Conservation (phyloP, 345 rosid species). For the Raphanus sativus region DNA sequence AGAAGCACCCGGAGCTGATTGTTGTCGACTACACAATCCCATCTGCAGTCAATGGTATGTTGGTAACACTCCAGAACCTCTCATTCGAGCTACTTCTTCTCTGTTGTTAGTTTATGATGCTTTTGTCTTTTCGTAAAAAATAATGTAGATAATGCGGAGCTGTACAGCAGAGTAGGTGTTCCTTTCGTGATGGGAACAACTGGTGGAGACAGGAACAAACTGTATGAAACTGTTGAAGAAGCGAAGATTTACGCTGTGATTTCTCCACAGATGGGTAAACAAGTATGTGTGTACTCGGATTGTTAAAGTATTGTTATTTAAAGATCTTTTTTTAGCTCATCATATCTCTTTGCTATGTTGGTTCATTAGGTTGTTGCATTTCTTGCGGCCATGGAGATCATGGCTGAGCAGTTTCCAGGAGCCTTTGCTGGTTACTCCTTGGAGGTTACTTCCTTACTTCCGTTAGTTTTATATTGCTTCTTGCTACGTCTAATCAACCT, state of each 20-base stretch:
- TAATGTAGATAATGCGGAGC: conserved; percentile 68
- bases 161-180: conserved; percentile 87
- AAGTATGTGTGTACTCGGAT: conserved; percentile 44
- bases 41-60: conserved; percentile 73
- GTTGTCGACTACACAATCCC: conserved; percentile 89
- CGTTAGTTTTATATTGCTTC: neutral
- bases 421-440: conserved; percentile 90
- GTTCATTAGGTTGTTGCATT: conserved; percentile 84
- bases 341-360: conserved; percentile 23
- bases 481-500: neutral
- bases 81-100: neutral
- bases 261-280: conserved; percentile 99
- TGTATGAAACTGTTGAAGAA: conserved; percentile 69
- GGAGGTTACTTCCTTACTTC: conserved; percentile 46
- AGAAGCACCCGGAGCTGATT: conserved; percentile 67
- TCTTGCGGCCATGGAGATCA: conserved; percentile 95
- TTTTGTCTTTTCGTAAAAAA: neutral
- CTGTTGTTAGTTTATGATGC: neutral
- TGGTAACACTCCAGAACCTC: neutral
- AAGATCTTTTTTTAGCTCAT: conserved; percentile 11
- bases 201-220: conserved; percentile 74
- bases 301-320: neutral
- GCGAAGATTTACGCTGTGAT: conserved; percentile 81
- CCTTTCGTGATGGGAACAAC: conserved; percentile 99
- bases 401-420: conserved; percentile 96